Percentiles rank a stretch among this genome's conserved stretches.
These are phyloP conservation scores for Helianthus annuus DNA, from an alignment of 129 eudicot species.

Conservation along the genomic window HanXRQr2.0-SUNRISE NC_035439.2:56826949-56827448, in stretches of 20 bases:
- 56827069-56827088: slow-evolving; percentile 98
- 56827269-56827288: slow-evolving; percentile 96
- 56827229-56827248: slow-evolving; percentile 89
- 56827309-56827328: slow-evolving; percentile 79
- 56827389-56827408: neutral
- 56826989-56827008: neutral
- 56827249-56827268: slow-evolving; percentile 92
- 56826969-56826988: neutral
- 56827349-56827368: slow-evolving; percentile 79
- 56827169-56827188: neutral
- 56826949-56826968: neutral
- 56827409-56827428: slow-evolving; percentile 10
- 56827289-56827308: slow-evolving; percentile 89
- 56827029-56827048: neutral
- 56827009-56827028: neutral
- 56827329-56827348: slow-evolving; percentile 86
- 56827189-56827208: neutral
- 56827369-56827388: neutral
- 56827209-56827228: slow-evolving; percentile 40
- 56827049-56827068: slow-evolving; percentile 87
- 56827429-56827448: slow-evolving; percentile 99
- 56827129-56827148: slow-evolving; percentile 95
- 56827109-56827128: slow-evolving; percentile 77
- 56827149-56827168: slow-evolving; percentile 7
- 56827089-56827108: slow-evolving; percentile 76